Percentiles rank a stretch among this genome's conserved stretches.
Evolutionary conservation across 495 filamentous ascomycete species (phyloP).

Genomic region (Penicillium longicatenatum): DNA sequence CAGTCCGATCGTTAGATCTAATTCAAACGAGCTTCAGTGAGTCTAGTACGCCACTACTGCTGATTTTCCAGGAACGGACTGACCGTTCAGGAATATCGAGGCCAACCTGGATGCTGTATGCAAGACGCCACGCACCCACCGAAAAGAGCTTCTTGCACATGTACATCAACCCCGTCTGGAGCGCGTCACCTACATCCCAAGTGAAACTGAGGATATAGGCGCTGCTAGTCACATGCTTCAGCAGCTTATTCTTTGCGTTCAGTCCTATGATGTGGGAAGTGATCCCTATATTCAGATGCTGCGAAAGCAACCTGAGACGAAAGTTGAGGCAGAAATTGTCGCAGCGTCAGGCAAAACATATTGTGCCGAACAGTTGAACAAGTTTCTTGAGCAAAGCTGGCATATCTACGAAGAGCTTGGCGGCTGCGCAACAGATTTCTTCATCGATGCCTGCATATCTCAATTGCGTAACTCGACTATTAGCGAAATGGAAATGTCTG

Average conservation of each 20-base stretch:
- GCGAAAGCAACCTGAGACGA: conserved; percentile 32
- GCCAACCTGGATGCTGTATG: conserved; percentile 72
- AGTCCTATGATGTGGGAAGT: conserved; percentile 49
- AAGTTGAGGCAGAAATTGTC: conserved; percentile 45
- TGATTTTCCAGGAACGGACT: background rate
- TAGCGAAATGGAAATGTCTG: conserved; percentile 33
- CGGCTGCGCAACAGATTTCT: conserved; percentile 71
- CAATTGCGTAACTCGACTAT: conserved; percentile 43
- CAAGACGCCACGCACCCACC: conserved; percentile 69
- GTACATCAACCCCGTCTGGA: conserved; percentile 67
- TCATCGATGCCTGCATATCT: conserved; percentile 58
- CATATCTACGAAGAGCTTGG: conserved; percentile 69
- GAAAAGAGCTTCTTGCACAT: conserved; percentile 66
- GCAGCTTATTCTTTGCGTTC: conserved; percentile 25
- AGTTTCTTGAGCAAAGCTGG: conserved; percentile 43
- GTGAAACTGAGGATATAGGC: background rate
- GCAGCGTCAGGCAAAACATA: conserved; percentile 59
- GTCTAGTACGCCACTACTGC: conserved; percentile 1
- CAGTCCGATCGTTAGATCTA: conserved; percentile 67
- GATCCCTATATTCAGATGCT: conserved; percentile 73
- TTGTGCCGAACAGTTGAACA: conserved; percentile 62
- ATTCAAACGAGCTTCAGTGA: conserved; percentile 32
- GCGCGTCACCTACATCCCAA: conserved; percentile 49
- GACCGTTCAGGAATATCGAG: conserved; percentile 60
- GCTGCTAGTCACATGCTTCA: conserved; percentile 21